phyloP scores from a whole-genome alignment of 768 basidiomycete species.

The Trametes maxima region DNA sequence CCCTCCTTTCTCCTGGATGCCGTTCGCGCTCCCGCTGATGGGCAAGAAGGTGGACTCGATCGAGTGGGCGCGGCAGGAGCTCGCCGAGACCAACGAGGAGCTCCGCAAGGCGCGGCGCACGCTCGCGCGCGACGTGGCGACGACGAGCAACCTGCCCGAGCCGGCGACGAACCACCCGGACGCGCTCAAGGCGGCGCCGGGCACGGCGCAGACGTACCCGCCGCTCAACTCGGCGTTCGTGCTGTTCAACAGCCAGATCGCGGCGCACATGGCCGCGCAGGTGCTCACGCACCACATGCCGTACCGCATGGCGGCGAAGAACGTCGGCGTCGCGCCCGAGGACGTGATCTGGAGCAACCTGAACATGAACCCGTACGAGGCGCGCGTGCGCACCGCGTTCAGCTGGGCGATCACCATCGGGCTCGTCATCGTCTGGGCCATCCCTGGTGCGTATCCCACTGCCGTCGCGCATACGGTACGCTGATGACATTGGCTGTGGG shows the following conservation, averaged over 20 bases:
- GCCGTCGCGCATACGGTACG: no score
- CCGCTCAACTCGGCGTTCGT: conserved; percentile 71
- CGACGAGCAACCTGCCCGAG: conserved; percentile 23
- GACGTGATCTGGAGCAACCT: conserved; percentile 95
- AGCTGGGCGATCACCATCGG: conserved; percentile 78
- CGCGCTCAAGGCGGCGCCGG: conserved; percentile 27
- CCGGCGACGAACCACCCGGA: conserved; percentile 28
- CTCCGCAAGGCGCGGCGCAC: conserved; percentile 31
- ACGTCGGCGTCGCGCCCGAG: conserved; percentile 80
- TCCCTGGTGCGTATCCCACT: conserved; percentile 67
- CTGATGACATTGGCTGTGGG: no score
- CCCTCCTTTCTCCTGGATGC: conserved; percentile 48
- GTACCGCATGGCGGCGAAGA: conserved; percentile 76
- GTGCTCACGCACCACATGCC: conserved; percentile 78
- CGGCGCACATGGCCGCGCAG: conserved; percentile 86
- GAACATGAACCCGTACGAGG: conserved; percentile 85
- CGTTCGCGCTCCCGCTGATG: conserved; percentile 60
- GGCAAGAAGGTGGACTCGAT: conserved; percentile 94
- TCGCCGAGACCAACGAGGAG: conserved; percentile 43
- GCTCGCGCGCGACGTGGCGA: conserved; percentile 36
- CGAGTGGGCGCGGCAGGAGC: conserved; percentile 83
- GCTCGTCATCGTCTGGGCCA: conserved; percentile 84
- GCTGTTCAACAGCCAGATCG: conserved; percentile 90
- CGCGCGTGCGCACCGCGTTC: conserved; percentile 39
- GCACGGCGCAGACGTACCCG: conserved; percentile 34